Conservation (phyloP, 768 basidiomycete genomes). For the Rhizopogon roseolus region DNA sequence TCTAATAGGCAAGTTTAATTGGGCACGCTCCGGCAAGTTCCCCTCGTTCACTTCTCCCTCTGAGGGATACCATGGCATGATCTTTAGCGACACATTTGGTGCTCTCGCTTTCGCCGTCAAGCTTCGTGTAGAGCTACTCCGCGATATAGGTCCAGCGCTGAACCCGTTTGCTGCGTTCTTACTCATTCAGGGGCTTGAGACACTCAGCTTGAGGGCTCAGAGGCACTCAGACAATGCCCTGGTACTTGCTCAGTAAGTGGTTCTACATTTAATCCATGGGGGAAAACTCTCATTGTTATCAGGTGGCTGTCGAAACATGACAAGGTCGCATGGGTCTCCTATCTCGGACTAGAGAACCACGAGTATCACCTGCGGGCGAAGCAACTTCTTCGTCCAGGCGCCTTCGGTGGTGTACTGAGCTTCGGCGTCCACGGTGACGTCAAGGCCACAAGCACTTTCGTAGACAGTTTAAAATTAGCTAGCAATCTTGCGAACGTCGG, state of each 20-base stretch:
- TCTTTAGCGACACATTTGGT: constrained; percentile 48
- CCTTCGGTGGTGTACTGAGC: constrained; percentile 70
- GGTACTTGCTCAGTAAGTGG: constrained; percentile 37
- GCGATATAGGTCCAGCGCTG: constrained; percentile 48
- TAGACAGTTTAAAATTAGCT: constrained; percentile 67
- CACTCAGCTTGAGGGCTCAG: constrained; percentile 53
- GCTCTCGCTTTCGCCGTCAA: constrained; percentile 46
- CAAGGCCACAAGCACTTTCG: constrained; percentile 48
- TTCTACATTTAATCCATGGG: background rate
- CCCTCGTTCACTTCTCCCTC: constrained; percentile 51
- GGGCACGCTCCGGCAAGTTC: constrained; percentile 48
- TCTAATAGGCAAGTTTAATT: constrained; percentile 50
- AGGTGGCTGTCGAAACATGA: constrained; percentile 60
- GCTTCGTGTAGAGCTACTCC: constrained; percentile 45
- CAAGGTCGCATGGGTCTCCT: constrained; percentile 72
- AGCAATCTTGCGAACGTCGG: constrained; percentile 74
- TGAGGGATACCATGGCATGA: constrained; percentile 53
- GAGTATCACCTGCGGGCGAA: constrained; percentile 54
- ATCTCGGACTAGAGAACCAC: constrained; percentile 65
- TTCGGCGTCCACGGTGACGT: constrained; percentile 69
- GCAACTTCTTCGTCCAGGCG: constrained; percentile 44
- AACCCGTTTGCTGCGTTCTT: constrained; percentile 59
- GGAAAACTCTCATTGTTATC: too few species aligned
- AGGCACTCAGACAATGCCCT: constrained; percentile 57
- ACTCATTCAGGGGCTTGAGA: constrained; percentile 57